These are phyloP conservation scores for Chlamydomonas reinhardtii DNA, from an alignment of 163 green algal species.

Conservation along the genomic window DNA sequence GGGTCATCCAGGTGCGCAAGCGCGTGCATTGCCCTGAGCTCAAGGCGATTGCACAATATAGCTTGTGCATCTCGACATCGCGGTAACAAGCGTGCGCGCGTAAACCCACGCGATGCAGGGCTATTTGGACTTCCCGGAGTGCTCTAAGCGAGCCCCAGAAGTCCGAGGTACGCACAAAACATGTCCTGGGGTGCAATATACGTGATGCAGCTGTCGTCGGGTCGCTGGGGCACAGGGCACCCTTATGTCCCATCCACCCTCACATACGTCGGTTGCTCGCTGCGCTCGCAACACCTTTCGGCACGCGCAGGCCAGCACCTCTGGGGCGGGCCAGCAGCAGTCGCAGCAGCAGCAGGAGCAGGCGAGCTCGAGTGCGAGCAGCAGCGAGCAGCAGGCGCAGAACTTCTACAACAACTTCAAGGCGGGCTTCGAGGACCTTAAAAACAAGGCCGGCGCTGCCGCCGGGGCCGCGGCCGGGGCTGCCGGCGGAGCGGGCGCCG, in stretches of 20 bases:
- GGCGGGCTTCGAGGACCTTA: conserved; percentile 46
- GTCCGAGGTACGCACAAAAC: conserved; percentile 8
- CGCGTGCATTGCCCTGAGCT: too few species aligned
- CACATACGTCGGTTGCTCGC: too few species aligned
- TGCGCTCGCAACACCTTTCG: too few species aligned
- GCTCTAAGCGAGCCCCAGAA: conserved; percentile 29
- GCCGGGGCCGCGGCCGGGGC: neutral
- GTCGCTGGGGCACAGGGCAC: too few species aligned
- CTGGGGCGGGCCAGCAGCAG: conserved; percentile 1
- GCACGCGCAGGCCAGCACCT: conserved; percentile 5
- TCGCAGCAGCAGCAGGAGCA: conserved; percentile 40
- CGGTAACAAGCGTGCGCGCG: neutral
- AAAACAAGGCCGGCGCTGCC: conserved; percentile 25
- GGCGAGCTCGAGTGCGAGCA: neutral
- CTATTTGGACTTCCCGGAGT: conserved; percentile 16
- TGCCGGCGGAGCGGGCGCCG: neutral
- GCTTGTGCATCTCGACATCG: neutral
- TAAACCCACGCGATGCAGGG: neutral
- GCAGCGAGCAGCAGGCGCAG: conserved; percentile 18
- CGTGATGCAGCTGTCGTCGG: too few species aligned
- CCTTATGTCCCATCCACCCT: too few species aligned
- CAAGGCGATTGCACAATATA: neutral
- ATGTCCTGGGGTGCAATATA: too few species aligned
- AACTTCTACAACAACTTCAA: conserved; percentile 56
- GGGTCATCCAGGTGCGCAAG: too few species aligned